Evolutionary conservation across 768 basidiomycete genomes (phyloP).

Genomic region (Lepiota subincarnata): DNA sequence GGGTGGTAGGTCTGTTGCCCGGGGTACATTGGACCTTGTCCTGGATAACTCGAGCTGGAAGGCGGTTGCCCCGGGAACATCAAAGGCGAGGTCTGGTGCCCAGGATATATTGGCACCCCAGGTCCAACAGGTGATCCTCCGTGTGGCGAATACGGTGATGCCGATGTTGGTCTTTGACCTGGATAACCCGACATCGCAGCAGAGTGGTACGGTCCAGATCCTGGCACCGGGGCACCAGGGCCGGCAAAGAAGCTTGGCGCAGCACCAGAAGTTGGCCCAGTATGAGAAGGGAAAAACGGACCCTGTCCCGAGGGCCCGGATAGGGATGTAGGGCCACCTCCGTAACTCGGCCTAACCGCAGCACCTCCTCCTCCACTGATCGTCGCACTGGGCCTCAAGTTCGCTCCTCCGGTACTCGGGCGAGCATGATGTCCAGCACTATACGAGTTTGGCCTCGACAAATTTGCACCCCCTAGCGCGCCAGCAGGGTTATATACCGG

Average conservation of each 20-base stretch:
- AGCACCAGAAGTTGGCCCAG: background rate
- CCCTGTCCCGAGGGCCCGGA: background rate
- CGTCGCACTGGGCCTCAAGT: conserved; percentile 24
- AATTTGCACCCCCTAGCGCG: conserved; percentile 26
- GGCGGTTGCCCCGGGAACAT: conserved; percentile 14
- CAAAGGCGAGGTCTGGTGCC: background rate
- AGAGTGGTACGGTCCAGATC: background rate
- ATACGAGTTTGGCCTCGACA: conserved; percentile 29
- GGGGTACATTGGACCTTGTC: conserved; percentile 14
- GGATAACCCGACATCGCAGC: background rate
- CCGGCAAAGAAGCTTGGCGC: background rate
- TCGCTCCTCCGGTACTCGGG: conserved; percentile 13
- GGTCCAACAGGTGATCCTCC: background rate
- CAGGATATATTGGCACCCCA: background rate
- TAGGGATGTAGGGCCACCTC: conserved; percentile 7
- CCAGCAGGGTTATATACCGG: conserved; percentile 14
- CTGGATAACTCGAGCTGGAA: conserved; percentile 18
- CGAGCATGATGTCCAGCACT: conserved; percentile 17
- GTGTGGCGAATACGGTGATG: background rate
- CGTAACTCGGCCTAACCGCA: conserved; percentile 8
- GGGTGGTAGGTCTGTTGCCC: conserved; percentile 12
- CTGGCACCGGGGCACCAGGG: background rate
- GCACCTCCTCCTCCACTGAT: conserved; percentile 14
- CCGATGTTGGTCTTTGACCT: background rate
- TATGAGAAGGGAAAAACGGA: background rate